A percentile compares a stretch with the other conserved stretches of the same genome.
Evolutionary conservation across 1,139 yeast genomes (phyloP).

Genomic region (Blastobotrys raffinosifermentans): DNA sequence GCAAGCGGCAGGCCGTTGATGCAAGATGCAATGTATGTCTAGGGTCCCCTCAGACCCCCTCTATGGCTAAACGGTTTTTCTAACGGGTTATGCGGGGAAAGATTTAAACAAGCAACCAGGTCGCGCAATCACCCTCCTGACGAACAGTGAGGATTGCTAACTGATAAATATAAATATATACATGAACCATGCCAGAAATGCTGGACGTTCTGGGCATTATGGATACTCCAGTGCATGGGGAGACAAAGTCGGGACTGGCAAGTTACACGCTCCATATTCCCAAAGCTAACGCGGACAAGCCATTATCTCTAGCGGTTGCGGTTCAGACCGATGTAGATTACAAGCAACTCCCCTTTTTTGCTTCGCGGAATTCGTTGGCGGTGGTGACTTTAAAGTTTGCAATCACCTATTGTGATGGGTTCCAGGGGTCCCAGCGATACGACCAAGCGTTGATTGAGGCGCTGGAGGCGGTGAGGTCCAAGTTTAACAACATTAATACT

Average conservation of each 20-base stretch:
- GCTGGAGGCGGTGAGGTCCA: background rate
- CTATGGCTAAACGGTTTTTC: too few relatives aligned
- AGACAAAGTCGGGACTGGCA: background rate
- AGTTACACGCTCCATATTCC: background rate
- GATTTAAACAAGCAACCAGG: too few relatives aligned
- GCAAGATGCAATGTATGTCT: too few relatives aligned
- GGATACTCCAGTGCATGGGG: background rate
- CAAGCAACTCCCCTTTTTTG: background rate
- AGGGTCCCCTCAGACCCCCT: too few relatives aligned
- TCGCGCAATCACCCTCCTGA: background rate
- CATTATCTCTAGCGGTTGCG: background rate
- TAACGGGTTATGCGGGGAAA: too few relatives aligned
- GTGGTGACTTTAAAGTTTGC: background rate
- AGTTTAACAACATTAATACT: background rate
- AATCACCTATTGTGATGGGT: background rate
- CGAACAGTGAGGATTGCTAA: background rate
- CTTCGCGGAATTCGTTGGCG: background rate
- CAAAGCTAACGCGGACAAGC: background rate
- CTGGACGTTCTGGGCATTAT: too few relatives aligned
- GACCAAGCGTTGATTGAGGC: background rate
- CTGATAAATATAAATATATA: background rate
- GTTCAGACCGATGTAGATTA: background rate
- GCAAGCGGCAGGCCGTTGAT: too few relatives aligned
- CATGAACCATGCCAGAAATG: too few relatives aligned
- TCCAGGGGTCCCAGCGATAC: background rate